phyloP scores from a whole-genome alignment of 768 basidiomycete species.

The Hygrophoropsis aurantiaca region DNA sequence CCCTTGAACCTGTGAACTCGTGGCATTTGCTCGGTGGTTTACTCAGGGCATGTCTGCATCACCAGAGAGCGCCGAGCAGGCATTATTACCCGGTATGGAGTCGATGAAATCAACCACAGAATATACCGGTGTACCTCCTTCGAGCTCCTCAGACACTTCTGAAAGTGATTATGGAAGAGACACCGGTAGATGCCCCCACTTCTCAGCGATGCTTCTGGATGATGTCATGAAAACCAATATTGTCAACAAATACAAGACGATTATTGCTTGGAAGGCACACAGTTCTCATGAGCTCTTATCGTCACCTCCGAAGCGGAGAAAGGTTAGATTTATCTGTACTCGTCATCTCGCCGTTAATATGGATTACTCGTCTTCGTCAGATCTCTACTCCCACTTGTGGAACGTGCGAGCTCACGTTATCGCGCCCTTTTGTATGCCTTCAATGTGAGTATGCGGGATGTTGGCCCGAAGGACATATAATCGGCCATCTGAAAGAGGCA shows the following conservation, averaged over 20 bases:
- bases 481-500: conserved; percentile 53
- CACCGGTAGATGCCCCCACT: conserved; percentile 37
- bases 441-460: conserved; percentile 72
- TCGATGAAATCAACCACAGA: conserved; percentile 7
- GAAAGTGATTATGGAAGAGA: conserved; percentile 7
- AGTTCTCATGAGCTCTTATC: conserved; percentile 42
- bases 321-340: conserved; percentile 31
- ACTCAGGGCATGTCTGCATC: conserved; percentile 31
- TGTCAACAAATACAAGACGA: conserved; percentile 52
- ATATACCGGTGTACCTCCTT: conserved; percentile 10
- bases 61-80: conserved; percentile 26
- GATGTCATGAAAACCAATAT: conserved; percentile 23
- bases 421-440: conserved; percentile 71
- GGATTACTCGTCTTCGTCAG: conserved; percentile 25
- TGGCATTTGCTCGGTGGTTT: too few species aligned
- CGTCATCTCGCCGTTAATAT: not conserved
- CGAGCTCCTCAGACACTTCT: conserved; percentile 10
- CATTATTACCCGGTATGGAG: conserved; percentile 30
- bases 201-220: conserved; percentile 38
- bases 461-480: conserved; percentile 61
- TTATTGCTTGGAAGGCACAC: conserved; percentile 54
- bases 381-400: conserved; percentile 62
- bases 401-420: conserved; percentile 52
- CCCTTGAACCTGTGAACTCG: too few species aligned
- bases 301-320: conserved; percentile 60